Base-by-base conservation (phyloP, 2,329 filamentous ascomycete genomes). In the Sarocladium brachiariae region DNA sequence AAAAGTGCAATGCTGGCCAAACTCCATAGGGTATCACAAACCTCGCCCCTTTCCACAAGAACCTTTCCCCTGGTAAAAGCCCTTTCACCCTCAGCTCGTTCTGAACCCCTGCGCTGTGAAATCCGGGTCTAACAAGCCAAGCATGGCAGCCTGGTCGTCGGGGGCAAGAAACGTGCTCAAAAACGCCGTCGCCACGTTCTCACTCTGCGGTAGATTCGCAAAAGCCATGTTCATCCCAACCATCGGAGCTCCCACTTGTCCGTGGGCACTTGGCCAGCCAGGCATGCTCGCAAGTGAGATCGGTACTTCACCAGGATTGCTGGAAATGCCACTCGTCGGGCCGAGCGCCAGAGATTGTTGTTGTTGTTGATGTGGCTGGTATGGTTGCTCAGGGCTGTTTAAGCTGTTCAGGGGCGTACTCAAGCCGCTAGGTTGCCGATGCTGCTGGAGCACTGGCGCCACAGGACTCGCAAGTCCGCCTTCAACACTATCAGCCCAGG, bases 401-500 rank as follows among this genome's bases (percentile, higher is more conserved):
- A n/a, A n/a, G 43, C 25, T 21, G 16, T 47, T 47, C 14, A 31
- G 24, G 4, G 43, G 16, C 25, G 25, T 47, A 23, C n/a, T n/a
- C n/a, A 47, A 33, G 25, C 25, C 43, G 16, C 25, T 47, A n/a
- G n/a, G n/a, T n/a, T n/a, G n/a, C 7, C 9, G 10, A 7, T 33
- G 43, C 10, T 31, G 27, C 14, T 4, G 7, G 30, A n/a, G 11
- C 14, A 19, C 9, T 13, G 43, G 16, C 3, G 24, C n/a, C n/a
- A n/a, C n/a, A n/a, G n/a, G 4, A 18, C 25, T 9, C 3, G 9
- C 43, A 6, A 21, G 7, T 16, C 7, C 43, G 5, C 4, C 43
- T 4, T 33, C 23, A 19, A 49, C 46, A 10, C 46, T 23, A 18
- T 27, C 21, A 13, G 46, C 46, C 46, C 60, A 61, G 2, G 59